These are phyloP conservation scores for Zymoseptoria ardabiliae DNA, from an alignment of 2,329 filamentous ascomycete species.

Conservation along the genomic window DNA sequence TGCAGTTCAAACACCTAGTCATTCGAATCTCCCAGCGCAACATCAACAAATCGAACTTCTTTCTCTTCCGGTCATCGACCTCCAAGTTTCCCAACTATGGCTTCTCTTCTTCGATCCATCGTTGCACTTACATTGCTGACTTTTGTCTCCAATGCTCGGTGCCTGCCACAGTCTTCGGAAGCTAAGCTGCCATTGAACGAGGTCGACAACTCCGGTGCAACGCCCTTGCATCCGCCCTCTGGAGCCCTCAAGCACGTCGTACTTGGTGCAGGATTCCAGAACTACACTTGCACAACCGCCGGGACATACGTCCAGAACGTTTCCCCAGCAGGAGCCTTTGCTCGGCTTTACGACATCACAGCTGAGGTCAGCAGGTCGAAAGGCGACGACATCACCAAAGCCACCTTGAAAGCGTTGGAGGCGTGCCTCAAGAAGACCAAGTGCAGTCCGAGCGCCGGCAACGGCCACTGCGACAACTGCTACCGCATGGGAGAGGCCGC, in stretches of 20 bases:
- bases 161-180: slow-evolving; percentile 1
- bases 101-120: slow-evolving; percentile 8
- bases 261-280: slow-evolving; percentile 59
- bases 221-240: slow-evolving; percentile 13
- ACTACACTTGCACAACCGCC: slow-evolving; percentile 53
- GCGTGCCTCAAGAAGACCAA: slow-evolving; percentile 12
- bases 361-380: slow-evolving; percentile 30
- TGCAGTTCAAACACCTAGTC: slow-evolving; percentile 2
- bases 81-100: slow-evolving; percentile 3
- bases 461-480: slow-evolving; percentile 14
- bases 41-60: neutral
- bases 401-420: slow-evolving; percentile 14
- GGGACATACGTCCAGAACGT: slow-evolving; percentile 21
- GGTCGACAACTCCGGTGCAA: slow-evolving; percentile 11
- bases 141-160: slow-evolving; percentile 5
- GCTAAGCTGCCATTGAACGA: slow-evolving; percentile 11
- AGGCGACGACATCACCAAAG: slow-evolving; percentile 11
- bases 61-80: neutral
- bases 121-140: slow-evolving; percentile 9
- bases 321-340: slow-evolving; percentile 35
- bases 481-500: slow-evolving; percentile 23
- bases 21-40: neutral
- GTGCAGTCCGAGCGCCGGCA: slow-evolving; percentile 8
- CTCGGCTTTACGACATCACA: slow-evolving; percentile 40
- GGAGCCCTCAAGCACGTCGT: slow-evolving; percentile 38